Evolutionary conservation across 2,329 filamentous ascomycete genomes (phyloP), one percentile per base, ranked within the genome.

Genomic region (Diaporthe velutina): DNA sequence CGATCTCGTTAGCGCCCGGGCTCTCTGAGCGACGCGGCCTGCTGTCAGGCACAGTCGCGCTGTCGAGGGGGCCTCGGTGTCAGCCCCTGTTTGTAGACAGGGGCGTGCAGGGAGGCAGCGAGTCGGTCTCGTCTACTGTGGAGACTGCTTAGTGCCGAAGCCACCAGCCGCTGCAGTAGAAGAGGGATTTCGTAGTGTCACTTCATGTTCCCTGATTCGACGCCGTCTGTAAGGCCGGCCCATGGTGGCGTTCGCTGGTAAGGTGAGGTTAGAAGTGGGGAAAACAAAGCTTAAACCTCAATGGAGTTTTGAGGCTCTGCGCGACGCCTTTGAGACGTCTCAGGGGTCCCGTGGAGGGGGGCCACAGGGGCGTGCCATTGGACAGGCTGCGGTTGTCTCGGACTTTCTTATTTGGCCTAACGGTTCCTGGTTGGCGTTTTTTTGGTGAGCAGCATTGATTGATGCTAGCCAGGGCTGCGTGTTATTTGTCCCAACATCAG

Each of bases 281-380:
- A 40, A 17, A 8, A 9, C 60, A 71, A 71, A 61, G 54, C 42
- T 38, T 52, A 61, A 61, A 22, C n/a, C 7, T 10, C 22, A 35
- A 19, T 22, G 45, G 13, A 22, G 61, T 68, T 42, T 55, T 76
- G 74, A 71, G 74, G 74, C 72, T 76, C 74, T 76, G 74, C 71
- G 74, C 71, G 58, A 74, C 74, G 28, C 64, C 72, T 72, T 60
- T 75, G 74, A 76, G 74, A 76, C 74, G 72, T 76, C 72, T 76
- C 71, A 74, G 58, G 71, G 71, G 60, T 75, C 67, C 58, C 52
- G 40, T 33, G 40, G 67, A 55, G 72, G 74, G 55, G 74, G 35
- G 22, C 25, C 19, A 38, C 66, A 66, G 57, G 72, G 74, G 58
- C 30, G 12, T 12, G 25, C 12, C 30, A 74, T 74, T 76, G 70